Evolutionary conservation across 2,329 filamentous ascomycete species (phyloP).

Genomic region (Phoma herbarum): DNA sequence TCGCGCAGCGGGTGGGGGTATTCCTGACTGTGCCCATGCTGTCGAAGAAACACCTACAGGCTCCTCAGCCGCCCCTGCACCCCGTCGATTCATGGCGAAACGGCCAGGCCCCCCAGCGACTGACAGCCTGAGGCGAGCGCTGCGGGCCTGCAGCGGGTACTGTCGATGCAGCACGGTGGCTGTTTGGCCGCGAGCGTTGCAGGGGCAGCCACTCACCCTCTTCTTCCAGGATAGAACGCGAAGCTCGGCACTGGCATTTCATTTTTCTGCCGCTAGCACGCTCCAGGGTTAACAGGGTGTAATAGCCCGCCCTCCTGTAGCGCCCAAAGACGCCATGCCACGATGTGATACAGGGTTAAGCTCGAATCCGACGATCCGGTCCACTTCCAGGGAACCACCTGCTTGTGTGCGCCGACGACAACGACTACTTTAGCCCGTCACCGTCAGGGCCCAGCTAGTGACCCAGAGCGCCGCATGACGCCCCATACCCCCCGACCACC

Average conservation of each 20-base stretch:
- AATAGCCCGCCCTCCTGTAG: constrained; percentile 22
- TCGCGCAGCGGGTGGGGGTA: constrained; percentile 37
- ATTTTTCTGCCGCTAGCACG: constrained; percentile 42
- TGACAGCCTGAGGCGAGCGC: constrained; percentile 32
- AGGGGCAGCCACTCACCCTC: constrained; percentile 33
- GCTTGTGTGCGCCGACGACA: constrained; percentile 37
- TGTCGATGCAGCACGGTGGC: constrained; percentile 22
- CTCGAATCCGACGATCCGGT: constrained; percentile 54
- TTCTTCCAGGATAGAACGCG: constrained; percentile 36
- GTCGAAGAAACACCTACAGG: constrained; percentile 36
- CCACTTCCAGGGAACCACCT: constrained; percentile 43
- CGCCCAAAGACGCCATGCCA: constrained; percentile 47
- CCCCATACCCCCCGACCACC: constrained; percentile 43
- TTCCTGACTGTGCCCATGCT: constrained; percentile 37
- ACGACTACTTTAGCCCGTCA: constrained; percentile 46
- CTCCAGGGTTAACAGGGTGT: constrained; percentile 13
- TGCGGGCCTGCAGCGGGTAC: constrained; percentile 34
- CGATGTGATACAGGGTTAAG: constrained; percentile 53
- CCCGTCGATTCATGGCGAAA: constrained; percentile 40
- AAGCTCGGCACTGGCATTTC: constrained; percentile 32
- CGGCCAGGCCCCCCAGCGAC: constrained; percentile 40
- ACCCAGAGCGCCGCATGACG: constrained; percentile 47
- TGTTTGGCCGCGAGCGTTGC: constrained; percentile 29
- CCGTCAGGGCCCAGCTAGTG: constrained; percentile 45
- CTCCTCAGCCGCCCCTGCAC: constrained; percentile 28